A percentile compares a stretch with the other conserved stretches of the same genome.
Evolutionary conservation across 2,329 filamentous ascomycete genomes (phyloP).

Genomic region (Chaetomiaceae sp.): DNA sequence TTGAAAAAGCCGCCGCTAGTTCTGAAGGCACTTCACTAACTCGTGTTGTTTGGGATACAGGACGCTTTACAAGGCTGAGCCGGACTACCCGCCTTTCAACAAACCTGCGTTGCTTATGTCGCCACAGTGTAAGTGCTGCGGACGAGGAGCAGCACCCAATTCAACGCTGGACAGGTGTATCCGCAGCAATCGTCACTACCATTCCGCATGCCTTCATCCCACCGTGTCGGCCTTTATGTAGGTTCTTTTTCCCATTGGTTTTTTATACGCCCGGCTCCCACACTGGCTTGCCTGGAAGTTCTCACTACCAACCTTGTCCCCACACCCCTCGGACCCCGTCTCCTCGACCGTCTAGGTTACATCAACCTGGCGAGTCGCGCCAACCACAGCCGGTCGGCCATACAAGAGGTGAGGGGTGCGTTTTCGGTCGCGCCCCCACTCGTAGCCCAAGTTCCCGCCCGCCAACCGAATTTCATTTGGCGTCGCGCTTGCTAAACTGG

Average conservation of each 20-base stretch:
- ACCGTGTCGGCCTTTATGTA: constrained; percentile 17
- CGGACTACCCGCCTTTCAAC: too few species aligned
- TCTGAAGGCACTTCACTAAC: neutral
- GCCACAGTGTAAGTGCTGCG: constrained; percentile 18
- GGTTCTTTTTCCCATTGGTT: neutral
- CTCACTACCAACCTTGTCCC: too few species aligned
- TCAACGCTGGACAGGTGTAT: constrained; percentile 22
- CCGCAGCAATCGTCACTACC: constrained; percentile 21
- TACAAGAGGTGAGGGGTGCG: neutral
- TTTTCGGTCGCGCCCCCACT: constrained; percentile 2
- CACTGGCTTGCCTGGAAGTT: too few species aligned
- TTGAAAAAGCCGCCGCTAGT: constrained; percentile 5
- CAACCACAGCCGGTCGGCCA: neutral
- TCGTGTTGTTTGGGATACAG: neutral
- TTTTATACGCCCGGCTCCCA: too few species aligned
- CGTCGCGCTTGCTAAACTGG: constrained; percentile 8
- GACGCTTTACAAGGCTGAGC: constrained; percentile 10
- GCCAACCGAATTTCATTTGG: constrained; percentile 3
- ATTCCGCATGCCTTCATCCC: constrained; percentile 24
- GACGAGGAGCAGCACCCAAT: constrained; percentile 13
- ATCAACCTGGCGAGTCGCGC: neutral
- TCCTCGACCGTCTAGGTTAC: constrained; percentile 2
- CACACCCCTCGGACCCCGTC: too few species aligned
- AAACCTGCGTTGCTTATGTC: too few species aligned
- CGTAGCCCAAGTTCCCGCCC: constrained; percentile 14